A percentile compares a stretch with the other conserved stretches of the same genome.
phyloP scores from a whole-genome alignment of 2,329 filamentous ascomycete genomes.

The Davidsoniella australis region DNA sequence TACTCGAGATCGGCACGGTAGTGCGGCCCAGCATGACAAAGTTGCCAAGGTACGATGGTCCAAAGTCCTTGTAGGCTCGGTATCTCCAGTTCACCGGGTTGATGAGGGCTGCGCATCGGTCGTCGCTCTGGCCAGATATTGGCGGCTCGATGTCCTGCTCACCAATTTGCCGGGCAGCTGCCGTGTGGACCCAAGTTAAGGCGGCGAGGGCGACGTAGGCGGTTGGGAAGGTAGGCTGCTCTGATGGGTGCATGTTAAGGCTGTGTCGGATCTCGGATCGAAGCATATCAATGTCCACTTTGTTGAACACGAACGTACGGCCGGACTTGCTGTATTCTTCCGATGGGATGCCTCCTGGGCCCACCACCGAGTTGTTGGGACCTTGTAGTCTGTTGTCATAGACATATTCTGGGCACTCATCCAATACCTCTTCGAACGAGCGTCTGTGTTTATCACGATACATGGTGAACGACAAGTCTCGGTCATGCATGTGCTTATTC shows the following conservation, averaged over 20 bases:
- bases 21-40: constrained; percentile 24
- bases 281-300: constrained; percentile 20
- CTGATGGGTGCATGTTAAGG: background rate
- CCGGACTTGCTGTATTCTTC: constrained; percentile 21
- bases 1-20: constrained; percentile 15
- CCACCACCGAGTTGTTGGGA: constrained; percentile 20
- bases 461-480: constrained; percentile 15
- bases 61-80: constrained; percentile 19
- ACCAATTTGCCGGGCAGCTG: constrained; percentile 19
- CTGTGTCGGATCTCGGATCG: constrained; percentile 15
- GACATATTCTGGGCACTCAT: constrained; percentile 24
- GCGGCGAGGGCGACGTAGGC: constrained; percentile 25
- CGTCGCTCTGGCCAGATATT: background rate
- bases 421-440: constrained; percentile 17
- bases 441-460: constrained; percentile 9
- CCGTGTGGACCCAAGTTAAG: constrained; percentile 25
- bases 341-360: constrained; percentile 17
- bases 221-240: constrained; percentile 17
- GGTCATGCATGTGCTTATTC: background rate
- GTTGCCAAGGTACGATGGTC: constrained; percentile 24
- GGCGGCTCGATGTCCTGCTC: constrained; percentile 1
- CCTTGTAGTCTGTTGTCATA: constrained; percentile 20
- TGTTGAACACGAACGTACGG: constrained; percentile 25
- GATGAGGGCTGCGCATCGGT: constrained; percentile 17
- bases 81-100: constrained; percentile 27